Evolutionary conservation across 139 green algal species (phyloP), one percentile per base, ranked within the genome.

Genomic region (Chlorella sorokiniana): DNA sequence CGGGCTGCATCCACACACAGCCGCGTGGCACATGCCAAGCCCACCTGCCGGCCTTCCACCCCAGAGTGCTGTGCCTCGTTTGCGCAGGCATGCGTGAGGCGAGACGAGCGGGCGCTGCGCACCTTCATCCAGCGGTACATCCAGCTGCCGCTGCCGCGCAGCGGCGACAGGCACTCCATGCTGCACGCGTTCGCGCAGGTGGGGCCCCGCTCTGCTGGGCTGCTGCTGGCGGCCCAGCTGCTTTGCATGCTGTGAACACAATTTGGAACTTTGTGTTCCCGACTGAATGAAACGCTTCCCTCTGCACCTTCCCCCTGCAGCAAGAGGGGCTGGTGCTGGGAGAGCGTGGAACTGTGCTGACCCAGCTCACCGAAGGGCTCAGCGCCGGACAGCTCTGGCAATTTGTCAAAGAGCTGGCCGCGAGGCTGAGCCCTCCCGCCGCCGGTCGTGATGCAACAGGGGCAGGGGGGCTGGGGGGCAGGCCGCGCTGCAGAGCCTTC

Each of bases 81-180:
- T n/a, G 40, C 31, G 71, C 73, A 79, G 73, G 73, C 73, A 7
- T 94, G 90, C 76, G 86, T 86, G 29, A 95, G 94, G 83, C 95
- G 94, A 82, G 94, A 97, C 78, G 86, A 93, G 79, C 89, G 90
- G 61, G 83, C 88, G 20, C 93, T 98, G 81, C 86, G 95, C 25
- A 79, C 67, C 44, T 94, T 95, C 82, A 96, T 96, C 87, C 76
- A 88, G 74, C 96, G 95, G 87, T 86, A 89, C 76, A 81, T 98
- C 75, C 89, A 91, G 85, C 77, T 94, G 59, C 95, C 95, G 1
- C 45, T 95, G 45, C 94, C 95, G 25, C 93, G 98, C 85, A 97
- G 97, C 81, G 93, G 92, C 1, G 91, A 89, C 4, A 78, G 93
- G 18, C 83, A 20, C 25, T 35, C 33, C 1, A 62, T 82, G 76